These are phyloP conservation scores for Aureobasidium namibiae DNA, from an alignment of 2,329 filamentous ascomycete species.

Conservation along the genomic window DNA sequence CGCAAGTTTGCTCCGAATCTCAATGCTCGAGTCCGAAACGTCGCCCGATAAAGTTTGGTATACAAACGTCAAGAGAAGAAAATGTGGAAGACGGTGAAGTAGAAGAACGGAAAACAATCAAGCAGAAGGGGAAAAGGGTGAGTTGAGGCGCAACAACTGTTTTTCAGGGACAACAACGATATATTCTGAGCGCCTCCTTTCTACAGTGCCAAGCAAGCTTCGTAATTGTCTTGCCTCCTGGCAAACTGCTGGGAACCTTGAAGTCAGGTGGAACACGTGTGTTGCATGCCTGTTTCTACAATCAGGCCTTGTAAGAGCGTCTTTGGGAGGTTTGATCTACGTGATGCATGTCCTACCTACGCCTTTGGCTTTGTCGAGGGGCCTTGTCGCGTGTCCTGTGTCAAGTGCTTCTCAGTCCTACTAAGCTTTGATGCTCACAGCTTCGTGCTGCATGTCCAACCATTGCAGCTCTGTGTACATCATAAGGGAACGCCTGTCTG, in stretches of 20 bases:
- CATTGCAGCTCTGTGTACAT: too few species aligned
- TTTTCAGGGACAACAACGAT: conserved; percentile 10
- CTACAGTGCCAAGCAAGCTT: conserved; percentile 8
- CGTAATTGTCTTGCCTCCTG: background rate
- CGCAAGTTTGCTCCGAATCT: background rate
- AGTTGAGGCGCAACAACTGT: background rate
- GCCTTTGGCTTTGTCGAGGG: too few species aligned
- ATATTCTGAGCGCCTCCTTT: conserved; percentile 8
- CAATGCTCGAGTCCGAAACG: conserved; percentile 16
- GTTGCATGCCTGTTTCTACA: background rate
- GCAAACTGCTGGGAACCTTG: background rate
- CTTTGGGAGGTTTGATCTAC: background rate
- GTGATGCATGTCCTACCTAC: background rate
- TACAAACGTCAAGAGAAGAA: background rate
- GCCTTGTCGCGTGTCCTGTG: background rate
- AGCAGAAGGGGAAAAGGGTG: background rate
- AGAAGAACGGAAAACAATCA: background rate
- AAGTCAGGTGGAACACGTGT: background rate
- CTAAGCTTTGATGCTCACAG: too few species aligned
- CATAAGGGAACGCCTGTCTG: too few species aligned
- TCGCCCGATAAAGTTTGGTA: conserved; percentile 16
- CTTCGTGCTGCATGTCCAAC: too few species aligned
- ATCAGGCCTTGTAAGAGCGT: background rate
- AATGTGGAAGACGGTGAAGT: background rate
- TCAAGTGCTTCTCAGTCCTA: too few species aligned